Evolutionary conservation across 345 rosid species (phyloP), one percentile per base, ranked within the genome.

Genomic region (Arabidopsis thaliana): DNA sequence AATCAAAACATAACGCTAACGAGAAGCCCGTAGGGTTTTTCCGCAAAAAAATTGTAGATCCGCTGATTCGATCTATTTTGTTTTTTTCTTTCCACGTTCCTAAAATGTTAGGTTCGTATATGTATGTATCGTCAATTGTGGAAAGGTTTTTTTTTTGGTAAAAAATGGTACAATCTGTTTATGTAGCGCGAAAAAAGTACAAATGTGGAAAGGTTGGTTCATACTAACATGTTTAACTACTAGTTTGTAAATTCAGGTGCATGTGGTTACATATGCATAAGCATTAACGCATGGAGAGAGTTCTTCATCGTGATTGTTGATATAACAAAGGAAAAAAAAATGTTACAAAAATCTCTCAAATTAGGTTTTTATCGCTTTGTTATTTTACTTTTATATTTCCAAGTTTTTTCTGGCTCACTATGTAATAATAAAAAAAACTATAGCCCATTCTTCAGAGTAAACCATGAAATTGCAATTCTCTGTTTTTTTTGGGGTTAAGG

Each of bases 11-110:
- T 32, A 46, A 7, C 16, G 23, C 16, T 71, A 48, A 46, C 37
- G 37, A 45, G 48, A 58, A 59, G n/a, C 34, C 25, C 49, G 23
- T 59, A 38, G 10, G 40, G 20, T 67, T 67, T 38, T 38, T 49
- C 23, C 8, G 13, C 45, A 23, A 49, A 34, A 34, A 32, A 8
- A n/a, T 6, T 20, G 40, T 65, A 36, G 24, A 16, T 48, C 59
- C 23, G 2, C 16, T 34, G 45, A 65, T 48, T 34, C 20, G 11
- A 10, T 16, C 20, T 16, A 51, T 5, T 24, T 10, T 1, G 2
- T 24, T 51, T 23, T 51, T 23, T 40, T 28, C 0, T 28, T 28
- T 28, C 32, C n/a, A 12, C n/a, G 46, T 41, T 41, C 12, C 46
- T 41, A 7, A 48, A 48, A 48, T 48, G 24, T 48, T 48, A 20